Percentiles rank a stretch among this genome's conserved stretches.
These are phyloP conservation scores for Apiotrichum siamense DNA, from an alignment of 1,284 basidiomycete species.

Conservation along the genomic window DNA sequence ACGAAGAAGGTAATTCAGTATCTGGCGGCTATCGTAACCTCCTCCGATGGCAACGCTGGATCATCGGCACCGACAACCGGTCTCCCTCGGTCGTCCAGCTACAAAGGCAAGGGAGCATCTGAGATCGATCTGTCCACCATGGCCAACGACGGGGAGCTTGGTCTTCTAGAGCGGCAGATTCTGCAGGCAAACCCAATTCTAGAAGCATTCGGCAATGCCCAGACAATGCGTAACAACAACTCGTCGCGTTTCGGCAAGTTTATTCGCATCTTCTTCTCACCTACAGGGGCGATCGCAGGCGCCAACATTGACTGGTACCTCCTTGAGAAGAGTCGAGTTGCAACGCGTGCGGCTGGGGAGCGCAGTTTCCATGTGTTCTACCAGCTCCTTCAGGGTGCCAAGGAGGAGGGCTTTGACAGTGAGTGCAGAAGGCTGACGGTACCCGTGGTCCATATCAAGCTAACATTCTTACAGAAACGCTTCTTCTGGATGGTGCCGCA, in stretches of 20 bases:
- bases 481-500: slow-evolving; percentile 69
- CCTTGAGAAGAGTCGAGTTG: slow-evolving; percentile 93
- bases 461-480: slow-evolving; percentile 53
- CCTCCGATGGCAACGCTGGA: slow-evolving; percentile 53
- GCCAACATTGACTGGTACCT: slow-evolving; percentile 99
- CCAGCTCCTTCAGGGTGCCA: slow-evolving; percentile 68
- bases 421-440: slow-evolving; percentile 7
- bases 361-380: slow-evolving; percentile 97
- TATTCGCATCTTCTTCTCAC: slow-evolving; percentile 90
- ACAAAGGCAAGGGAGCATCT: slow-evolving; percentile 41
- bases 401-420: slow-evolving; percentile 61
- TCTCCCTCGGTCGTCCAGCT: slow-evolving; percentile 43
- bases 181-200: slow-evolving; percentile 96
- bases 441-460: neutral
- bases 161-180: slow-evolving; percentile 91
- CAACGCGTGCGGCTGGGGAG: slow-evolving; percentile 79
- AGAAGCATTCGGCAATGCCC: slow-evolving; percentile 97
- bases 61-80: slow-evolving; percentile 34
- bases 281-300: slow-evolving; percentile 90
- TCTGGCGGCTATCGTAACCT: slow-evolving; percentile 86
- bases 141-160: slow-evolving; percentile 59
- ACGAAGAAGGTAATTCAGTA: slow-evolving; percentile 99
- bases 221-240: slow-evolving; percentile 98
- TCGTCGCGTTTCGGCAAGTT: slow-evolving; percentile 96
- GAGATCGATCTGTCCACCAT: slow-evolving; percentile 31